Evolutionary conservation across 2,329 filamentous ascomycete species (phyloP).

Genomic region (Alternaria sp.): DNA sequence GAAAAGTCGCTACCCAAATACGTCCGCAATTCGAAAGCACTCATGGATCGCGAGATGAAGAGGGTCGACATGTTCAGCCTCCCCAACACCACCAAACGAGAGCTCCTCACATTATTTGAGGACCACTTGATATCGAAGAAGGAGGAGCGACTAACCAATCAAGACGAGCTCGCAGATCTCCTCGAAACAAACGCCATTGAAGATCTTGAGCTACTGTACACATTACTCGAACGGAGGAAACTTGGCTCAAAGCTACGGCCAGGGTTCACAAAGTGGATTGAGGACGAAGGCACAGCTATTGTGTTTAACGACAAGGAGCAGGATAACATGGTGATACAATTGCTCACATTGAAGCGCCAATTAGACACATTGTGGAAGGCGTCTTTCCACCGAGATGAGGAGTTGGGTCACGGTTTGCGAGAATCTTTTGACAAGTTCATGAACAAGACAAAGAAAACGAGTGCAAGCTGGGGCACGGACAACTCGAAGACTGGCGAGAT

Average conservation of each 20-base stretch:
- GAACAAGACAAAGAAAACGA: slow-evolving; percentile 79
- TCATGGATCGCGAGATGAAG: slow-evolving; percentile 75
- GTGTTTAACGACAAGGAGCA: slow-evolving; percentile 80
- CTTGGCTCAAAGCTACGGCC: slow-evolving; percentile 73
- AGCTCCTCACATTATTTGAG: slow-evolving; percentile 76
- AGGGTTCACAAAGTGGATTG: slow-evolving; percentile 82
- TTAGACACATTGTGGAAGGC: slow-evolving; percentile 78
- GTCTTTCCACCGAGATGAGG: slow-evolving; percentile 79
- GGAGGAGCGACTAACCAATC: slow-evolving; percentile 63
- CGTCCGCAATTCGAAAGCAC: slow-evolving; percentile 69
- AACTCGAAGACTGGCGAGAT: slow-evolving; percentile 97
- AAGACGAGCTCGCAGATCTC: slow-evolving; percentile 72
- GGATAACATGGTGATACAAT: slow-evolving; percentile 83
- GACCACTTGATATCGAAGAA: slow-evolving; percentile 73
- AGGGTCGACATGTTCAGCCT: slow-evolving; percentile 83
- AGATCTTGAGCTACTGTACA: slow-evolving; percentile 78
- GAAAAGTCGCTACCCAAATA: slow-evolving; percentile 74
- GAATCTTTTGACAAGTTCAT: slow-evolving; percentile 90
- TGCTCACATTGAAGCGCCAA: slow-evolving; percentile 80
- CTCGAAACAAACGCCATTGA: slow-evolving; percentile 72
- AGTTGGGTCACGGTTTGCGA: slow-evolving; percentile 77
- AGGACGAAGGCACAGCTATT: slow-evolving; percentile 74
- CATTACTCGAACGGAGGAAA: slow-evolving; percentile 73
- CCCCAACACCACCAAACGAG: slow-evolving; percentile 80
- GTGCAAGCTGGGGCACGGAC: slow-evolving; percentile 76